Evolutionary conservation across 257 asterid genomes (phyloP), one percentile per base, ranked within the genome.

Genomic region (Parsonsia alboflavescens): DNA sequence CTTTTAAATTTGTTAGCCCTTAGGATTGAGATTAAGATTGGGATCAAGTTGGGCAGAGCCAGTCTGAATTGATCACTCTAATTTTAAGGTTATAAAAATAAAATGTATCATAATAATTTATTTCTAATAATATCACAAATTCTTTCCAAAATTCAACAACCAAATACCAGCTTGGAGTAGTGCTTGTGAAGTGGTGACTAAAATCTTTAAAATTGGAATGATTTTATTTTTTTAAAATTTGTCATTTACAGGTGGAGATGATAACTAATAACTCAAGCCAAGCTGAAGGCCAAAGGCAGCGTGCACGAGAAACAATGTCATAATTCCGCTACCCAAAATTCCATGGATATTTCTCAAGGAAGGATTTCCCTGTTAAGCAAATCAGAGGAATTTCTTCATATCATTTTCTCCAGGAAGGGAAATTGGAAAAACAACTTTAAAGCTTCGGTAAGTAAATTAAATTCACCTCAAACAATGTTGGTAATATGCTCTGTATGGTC

Each of bases 231-330:
- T 33, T 33, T 19, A 13, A 30, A 62, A 62, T 28, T 24, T 59
- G 16, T 62, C 33, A 49, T 22, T 62, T 28, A 41, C 64, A 39
- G 21, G 59, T 10, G 42, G 22, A 33, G 39, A 33, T 76, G 61
- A 52, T 0, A 13, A 63, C 79, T 81, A 90, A 85, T 78, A 88
- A 81, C 95, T 91, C 76, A 91, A 66, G 24, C 97, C 98, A 17
- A 93, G 90, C 75, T 93, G 97, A 72, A 93, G 91, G 22, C 98
- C 98, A 4, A 93, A 73, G 56, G 86, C 96, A 11, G 91, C 92
- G 76, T 93, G 98, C 53, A 93, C 91, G 8, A 93, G 84, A 81
- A 93, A 93, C 84, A 93, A 68, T 0, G 97, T 91, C 97, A 93
- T 89, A 63, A 93, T 93, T 73, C 97, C 93, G 79, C 97, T 91